Evolutionary conservation across 192 early-diverging fungal species (phyloP), one percentile per base, ranked within the genome.

Genomic region (Glomus cerebriforme): DNA sequence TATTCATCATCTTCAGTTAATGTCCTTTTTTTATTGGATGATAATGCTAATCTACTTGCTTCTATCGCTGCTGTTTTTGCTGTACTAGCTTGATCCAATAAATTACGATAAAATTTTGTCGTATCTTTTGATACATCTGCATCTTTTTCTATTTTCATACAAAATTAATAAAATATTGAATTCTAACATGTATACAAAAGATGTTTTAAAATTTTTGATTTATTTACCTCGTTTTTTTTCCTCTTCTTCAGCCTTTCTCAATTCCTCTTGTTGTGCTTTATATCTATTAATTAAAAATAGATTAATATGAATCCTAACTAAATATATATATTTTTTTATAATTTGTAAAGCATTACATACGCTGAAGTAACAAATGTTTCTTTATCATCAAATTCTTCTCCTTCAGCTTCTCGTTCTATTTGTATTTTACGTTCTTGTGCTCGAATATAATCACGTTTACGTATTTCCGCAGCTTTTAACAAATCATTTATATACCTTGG

Each of bases 281-380:
- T 82, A 84, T 32, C 84, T 85, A 70, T 79, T 17, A 59, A 15
- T 2, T 54, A 19, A 32, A 15, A 2, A 58, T 60, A 29, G 7
- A 31, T 47, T 2, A 39, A 27, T 64, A 58, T 34, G 13, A 19
- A 70, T n/a, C n/a, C n/a, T n/a, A n/a, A n/a, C n/a, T n/a, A n/a
- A n/a, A n/a, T n/a, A n/a, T n/a, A n/a, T n/a, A n/a, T n/a, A n/a
- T n/a, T n/a, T n/a, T n/a, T n/a, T n/a, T n/a, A n/a, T n/a, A n/a
- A n/a, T n/a, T n/a, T n/a, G n/a, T n/a, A 62, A 54, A 73, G 10
- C 8, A 19, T 54, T n/a, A 73, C 81, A 79, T 91, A 94, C 59
- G 92, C 87, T 31, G 83, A 84, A n/a, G 93, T 94, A 43, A 94
- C 87, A 82, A 94, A 94, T 73, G 83, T 85, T 78, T 94, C 93